These are phyloP conservation scores for slime mould (Dictyostelium discoideum) DNA, from an alignment of 78 protist species.

Conservation along the genomic window DNA sequence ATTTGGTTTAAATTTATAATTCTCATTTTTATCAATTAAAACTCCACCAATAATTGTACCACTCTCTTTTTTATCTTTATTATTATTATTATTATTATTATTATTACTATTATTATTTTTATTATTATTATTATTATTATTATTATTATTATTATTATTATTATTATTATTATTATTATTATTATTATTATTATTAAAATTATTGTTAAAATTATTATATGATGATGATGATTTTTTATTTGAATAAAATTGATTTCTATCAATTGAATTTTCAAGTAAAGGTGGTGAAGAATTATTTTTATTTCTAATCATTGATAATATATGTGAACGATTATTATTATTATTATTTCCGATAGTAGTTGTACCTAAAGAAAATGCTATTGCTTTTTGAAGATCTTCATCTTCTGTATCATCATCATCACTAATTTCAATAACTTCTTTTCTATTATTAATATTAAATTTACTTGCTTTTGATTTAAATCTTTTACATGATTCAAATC, in stretches of 20 bases:
- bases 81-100: neutral
- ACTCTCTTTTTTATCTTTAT: neutral
- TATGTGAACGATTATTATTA: neutral
- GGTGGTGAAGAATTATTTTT: neutral
- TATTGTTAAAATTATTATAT: neutral
- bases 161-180: neutral
- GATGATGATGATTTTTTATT: neutral
- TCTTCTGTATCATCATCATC: conserved; percentile 25
- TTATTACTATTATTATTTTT: neutral
- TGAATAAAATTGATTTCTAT: neutral
- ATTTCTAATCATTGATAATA: neutral
- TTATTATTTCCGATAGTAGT: neutral
- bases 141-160: neutral
- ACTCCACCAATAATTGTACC: neutral
- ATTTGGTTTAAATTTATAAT: neutral
- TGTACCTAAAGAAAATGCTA: neutral
- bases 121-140: neutral
- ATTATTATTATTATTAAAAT: neutral
- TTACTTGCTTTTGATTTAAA: neutral
- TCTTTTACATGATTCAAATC: neutral
- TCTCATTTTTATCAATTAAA: neutral
- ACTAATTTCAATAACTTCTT: neutral
- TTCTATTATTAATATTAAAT: neutral
- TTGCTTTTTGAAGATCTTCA: conserved; percentile 10
- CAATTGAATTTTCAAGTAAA: neutral